phyloP scores from a whole-genome alignment of 495 filamentous ascomycete genomes.

The Chaetomidium leptoderma region DNA sequence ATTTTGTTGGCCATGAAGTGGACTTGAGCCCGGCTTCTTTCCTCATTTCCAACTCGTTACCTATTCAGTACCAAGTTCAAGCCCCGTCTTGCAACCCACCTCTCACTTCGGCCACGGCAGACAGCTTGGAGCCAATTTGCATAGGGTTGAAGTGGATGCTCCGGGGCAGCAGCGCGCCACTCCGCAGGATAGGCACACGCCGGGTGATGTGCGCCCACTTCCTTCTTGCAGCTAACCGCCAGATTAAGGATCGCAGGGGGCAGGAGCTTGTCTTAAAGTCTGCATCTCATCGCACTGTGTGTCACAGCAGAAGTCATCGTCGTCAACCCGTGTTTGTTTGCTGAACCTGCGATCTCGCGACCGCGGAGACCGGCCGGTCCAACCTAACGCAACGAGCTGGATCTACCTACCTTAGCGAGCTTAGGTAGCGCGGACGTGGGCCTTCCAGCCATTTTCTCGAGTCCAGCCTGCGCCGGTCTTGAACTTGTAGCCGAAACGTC shows the following conservation, averaged over 20 bases:
- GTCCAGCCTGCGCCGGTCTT: no score
- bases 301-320: background rate
- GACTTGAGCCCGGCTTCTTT: no score
- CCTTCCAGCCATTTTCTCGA: no score
- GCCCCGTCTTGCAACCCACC: background rate
- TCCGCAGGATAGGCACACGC: background rate
- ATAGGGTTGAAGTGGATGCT: slow-evolving; percentile 20
- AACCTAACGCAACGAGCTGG: no score
- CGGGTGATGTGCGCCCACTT: background rate
- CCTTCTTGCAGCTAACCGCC: slow-evolving; percentile 14
- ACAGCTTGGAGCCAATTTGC: slow-evolving; percentile 16
- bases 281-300: background rate
- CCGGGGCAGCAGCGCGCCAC: background rate
- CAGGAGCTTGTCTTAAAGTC: no score
- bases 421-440: no score
- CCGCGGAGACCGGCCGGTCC: no score
- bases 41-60: background rate
- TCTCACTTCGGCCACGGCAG: background rate
- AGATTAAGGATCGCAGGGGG: slow-evolving; percentile 27
- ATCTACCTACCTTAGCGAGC: no score
- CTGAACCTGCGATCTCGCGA: background rate
- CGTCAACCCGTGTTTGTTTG: background rate
- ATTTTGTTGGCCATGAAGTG: no score
- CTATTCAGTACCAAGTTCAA: no score
- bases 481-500: no score